These are phyloP conservation scores for Salicornia ramosissima DNA, from an alignment of 148 eudicot species.

Conservation along the genomic window DNA sequence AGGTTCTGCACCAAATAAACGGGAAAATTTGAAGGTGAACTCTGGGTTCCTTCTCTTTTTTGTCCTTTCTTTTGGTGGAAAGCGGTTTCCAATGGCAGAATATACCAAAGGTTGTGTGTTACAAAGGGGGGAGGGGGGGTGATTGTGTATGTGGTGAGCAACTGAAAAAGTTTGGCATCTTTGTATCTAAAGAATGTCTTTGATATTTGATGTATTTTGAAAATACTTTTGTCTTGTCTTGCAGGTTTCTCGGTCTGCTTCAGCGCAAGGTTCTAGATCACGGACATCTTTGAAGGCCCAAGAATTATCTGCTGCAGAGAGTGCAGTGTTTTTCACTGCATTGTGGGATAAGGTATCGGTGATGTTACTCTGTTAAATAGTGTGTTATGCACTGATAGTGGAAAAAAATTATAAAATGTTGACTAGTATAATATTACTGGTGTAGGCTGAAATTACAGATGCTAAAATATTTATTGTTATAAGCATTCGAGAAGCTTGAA, in stretches of 20 bases:
- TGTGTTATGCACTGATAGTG: too few relatives aligned
- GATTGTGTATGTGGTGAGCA: not conserved
- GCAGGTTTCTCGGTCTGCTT: slow-evolving; percentile 40
- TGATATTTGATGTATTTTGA: slow-evolving; percentile 13
- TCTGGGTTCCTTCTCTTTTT: not conserved
- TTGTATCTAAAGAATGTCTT: not conserved
- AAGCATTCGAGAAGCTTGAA: too few relatives aligned
- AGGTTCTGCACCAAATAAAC: slow-evolving; percentile 40
- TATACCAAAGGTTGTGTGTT: not conserved
- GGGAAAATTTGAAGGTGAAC: slow-evolving; percentile 43
- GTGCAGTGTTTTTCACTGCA: slow-evolving; percentile 35
- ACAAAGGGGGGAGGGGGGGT: not conserved
- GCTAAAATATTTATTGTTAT: too few relatives aligned
- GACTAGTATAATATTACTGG: too few relatives aligned
- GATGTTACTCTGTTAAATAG: too few relatives aligned
- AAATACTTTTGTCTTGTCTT: slow-evolving; percentile 14
- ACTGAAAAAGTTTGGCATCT: not conserved
- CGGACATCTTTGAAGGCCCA: slow-evolving; percentile 54
- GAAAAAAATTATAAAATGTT: too few relatives aligned
- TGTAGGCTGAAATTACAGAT: too few relatives aligned
- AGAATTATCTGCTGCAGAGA: slow-evolving; percentile 36
- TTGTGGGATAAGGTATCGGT: slow-evolving; percentile 76
- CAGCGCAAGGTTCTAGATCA: slow-evolving; percentile 56
- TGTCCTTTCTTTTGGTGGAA: not conserved
- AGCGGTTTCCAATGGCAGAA: not conserved